Evolutionary conservation across 768 basidiomycete genomes (phyloP).

Genomic region (Cytidiella melzeri): DNA sequence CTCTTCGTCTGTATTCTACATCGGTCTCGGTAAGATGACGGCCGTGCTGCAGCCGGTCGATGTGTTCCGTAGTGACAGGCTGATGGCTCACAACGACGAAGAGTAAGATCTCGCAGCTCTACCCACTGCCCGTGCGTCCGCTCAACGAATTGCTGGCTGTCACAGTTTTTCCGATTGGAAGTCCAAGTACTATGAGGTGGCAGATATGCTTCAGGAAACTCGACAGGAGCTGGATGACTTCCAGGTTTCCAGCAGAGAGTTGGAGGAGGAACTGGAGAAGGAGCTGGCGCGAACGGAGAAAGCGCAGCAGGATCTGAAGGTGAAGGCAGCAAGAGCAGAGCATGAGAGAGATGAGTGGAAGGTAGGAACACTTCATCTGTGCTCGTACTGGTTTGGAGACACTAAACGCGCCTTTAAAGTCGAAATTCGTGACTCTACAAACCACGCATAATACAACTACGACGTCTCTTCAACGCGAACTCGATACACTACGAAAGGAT

Average conservation of each 20-base stretch:
- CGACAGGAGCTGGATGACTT: constrained; percentile 84
- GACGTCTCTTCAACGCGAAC: constrained; percentile 85
- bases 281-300: constrained; percentile 87
- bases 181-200: constrained; percentile 73
- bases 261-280: constrained; percentile 88
- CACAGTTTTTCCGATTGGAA: constrained; percentile 65
- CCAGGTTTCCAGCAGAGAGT: constrained; percentile 80
- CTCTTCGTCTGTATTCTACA: constrained; percentile 4
- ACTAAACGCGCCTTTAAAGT: constrained; percentile 29
- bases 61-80: constrained; percentile 50
- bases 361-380: constrained; percentile 39
- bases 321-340: constrained; percentile 65
- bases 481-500: constrained; percentile 75
- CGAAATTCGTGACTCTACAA: constrained; percentile 83
- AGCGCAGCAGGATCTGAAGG: constrained; percentile 72
- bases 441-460: constrained; percentile 88
- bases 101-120: constrained; percentile 35
- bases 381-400: not conserved
- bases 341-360: constrained; percentile 89
- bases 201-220: constrained; percentile 80
- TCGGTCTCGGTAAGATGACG: constrained; percentile 22
- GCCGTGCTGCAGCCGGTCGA: constrained; percentile 59
- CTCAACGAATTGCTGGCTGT: not conserved
- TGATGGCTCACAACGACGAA: constrained; percentile 60
- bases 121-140: not conserved